These are phyloP conservation scores for Solanum ossicruentum DNA, from an alignment of 257 asterid species.

Conservation along the genomic window DNA sequence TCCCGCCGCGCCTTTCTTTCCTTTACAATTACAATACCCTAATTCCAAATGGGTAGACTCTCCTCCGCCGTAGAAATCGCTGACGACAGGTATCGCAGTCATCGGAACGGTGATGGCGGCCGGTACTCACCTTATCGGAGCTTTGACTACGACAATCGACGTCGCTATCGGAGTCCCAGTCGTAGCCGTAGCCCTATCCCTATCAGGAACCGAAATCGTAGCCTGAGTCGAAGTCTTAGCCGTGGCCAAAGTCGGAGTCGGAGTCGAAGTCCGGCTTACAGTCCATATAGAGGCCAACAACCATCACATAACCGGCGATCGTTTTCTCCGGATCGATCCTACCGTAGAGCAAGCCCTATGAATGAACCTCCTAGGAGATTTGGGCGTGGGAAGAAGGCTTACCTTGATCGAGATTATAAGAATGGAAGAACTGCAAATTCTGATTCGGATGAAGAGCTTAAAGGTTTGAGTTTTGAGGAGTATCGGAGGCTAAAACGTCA, in stretches of 20 bases:
- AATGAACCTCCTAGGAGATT: constrained; percentile 18
- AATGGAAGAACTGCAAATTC: constrained; percentile 29
- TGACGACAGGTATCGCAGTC: constrained; percentile 21
- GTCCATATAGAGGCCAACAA: not conserved
- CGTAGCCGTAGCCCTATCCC: constrained; percentile 23
- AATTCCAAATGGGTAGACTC: constrained; percentile 43
- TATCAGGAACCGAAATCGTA: constrained; percentile 1
- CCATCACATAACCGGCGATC: constrained; percentile 11
- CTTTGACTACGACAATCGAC: not conserved
- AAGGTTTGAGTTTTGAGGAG: constrained; percentile 58
- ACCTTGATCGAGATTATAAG: constrained; percentile 54
- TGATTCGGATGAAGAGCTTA: constrained; percentile 81
- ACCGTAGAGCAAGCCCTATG: constrained; percentile 24
- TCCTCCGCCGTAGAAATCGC: constrained; percentile 59
- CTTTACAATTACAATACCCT: not conserved
- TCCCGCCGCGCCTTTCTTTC: not conserved
- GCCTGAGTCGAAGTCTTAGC: constrained; percentile 11
- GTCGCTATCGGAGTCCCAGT: constrained; percentile 8
- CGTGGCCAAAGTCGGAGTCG: constrained; percentile 23
- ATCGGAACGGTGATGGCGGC: constrained; percentile 9
- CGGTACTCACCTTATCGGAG: constrained; percentile 34
- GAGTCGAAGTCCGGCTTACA: constrained; percentile 42
- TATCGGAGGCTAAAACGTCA: constrained; percentile 77
- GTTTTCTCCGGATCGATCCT: constrained; percentile 60
- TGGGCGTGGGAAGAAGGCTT: constrained; percentile 15